A percentile compares a stretch with the other conserved stretches of the same genome.
phyloP scores from a whole-genome alignment of 2,329 filamentous ascomycete genomes.

The Colletotrichum lentis region DNA sequence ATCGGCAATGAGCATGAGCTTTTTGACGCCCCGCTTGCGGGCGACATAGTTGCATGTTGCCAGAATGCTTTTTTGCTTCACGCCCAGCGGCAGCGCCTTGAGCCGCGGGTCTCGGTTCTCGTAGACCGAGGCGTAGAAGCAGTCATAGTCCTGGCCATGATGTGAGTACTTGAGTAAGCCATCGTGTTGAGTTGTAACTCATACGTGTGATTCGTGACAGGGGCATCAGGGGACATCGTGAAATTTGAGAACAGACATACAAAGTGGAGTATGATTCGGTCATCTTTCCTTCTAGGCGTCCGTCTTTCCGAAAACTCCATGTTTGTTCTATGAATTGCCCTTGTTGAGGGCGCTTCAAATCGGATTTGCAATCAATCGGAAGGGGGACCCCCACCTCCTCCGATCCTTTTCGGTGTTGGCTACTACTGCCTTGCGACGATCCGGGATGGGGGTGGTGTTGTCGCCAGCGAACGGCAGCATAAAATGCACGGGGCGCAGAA shows the following conservation, averaged over 20 bases:
- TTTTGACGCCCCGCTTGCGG: constrained; percentile 74
- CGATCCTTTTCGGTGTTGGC: constrained; percentile 10
- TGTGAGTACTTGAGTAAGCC: constrained; percentile 7
- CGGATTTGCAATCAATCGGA: not conserved
- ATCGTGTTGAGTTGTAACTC: constrained; percentile 8
- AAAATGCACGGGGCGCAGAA: constrained; percentile 5
- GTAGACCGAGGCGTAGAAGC: constrained; percentile 93
- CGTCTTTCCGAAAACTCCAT: constrained; percentile 47
- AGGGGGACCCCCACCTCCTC: constrained; percentile 11
- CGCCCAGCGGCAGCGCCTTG: constrained; percentile 77
- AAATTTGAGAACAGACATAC: constrained; percentile 56
- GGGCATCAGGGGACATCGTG: constrained; percentile 22
- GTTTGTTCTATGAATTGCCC: constrained; percentile 25
- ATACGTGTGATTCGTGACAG: constrained; percentile 26
- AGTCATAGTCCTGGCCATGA: constrained; percentile 74
- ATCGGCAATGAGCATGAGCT: constrained; percentile 85
- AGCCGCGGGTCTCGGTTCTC: constrained; percentile 81
- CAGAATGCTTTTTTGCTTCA: constrained; percentile 92
- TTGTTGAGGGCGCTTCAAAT: not conserved
- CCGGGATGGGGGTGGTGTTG: constrained; percentile 19
- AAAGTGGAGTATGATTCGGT: constrained; percentile 81
- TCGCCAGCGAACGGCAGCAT: constrained; percentile 12
- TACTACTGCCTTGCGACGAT: constrained; percentile 7
- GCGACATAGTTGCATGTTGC: constrained; percentile 96
- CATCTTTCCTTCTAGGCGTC: constrained; percentile 61